phyloP scores from a whole-genome alignment of 2,329 filamentous ascomycete genomes.

The Paradendryphiella salina region DNA sequence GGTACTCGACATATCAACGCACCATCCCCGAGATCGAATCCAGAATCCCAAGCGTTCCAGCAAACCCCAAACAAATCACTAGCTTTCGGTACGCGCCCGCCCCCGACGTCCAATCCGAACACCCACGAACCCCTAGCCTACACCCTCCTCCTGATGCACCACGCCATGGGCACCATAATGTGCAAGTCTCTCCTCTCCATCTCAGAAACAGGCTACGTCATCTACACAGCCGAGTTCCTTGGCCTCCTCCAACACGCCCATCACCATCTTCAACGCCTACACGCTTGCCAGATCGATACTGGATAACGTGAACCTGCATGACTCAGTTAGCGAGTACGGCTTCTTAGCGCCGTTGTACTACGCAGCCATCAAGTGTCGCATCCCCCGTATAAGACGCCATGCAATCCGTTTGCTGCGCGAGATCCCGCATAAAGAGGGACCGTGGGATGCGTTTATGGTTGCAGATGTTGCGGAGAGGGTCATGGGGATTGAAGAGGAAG shows the following conservation, averaged over 20 bases:
- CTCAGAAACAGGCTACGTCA: constrained; percentile 28
- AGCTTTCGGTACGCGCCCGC: not conserved
- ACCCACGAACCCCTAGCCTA: constrained; percentile 1
- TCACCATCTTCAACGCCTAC: not conserved
- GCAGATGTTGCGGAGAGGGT: constrained; percentile 10
- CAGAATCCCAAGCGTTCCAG: too few species aligned
- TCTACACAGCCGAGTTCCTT: constrained; percentile 14
- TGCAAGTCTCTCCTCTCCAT: constrained; percentile 3
- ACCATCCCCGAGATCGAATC: not conserved
- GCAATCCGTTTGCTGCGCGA: constrained; percentile 43
- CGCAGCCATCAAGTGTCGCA: constrained; percentile 54
- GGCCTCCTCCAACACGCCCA: constrained; percentile 7
- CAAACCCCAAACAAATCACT: not conserved
- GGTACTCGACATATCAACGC: constrained; percentile 1
- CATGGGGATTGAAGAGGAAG: constrained; percentile 8
- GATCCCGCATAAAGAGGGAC: constrained; percentile 45
- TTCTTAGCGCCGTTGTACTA: constrained; percentile 6
- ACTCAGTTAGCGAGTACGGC: constrained; percentile 24
- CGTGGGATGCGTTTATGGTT: constrained; percentile 46
- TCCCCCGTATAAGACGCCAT: constrained; percentile 47
- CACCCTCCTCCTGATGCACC: constrained; percentile 19
- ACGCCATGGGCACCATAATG: constrained; percentile 27
- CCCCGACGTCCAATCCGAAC: not conserved
- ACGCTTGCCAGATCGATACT: not conserved
- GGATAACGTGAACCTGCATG: constrained; percentile 1